Conservation (phyloP, 306 rosid genomes). For the Begonia loranthoides region DNA sequence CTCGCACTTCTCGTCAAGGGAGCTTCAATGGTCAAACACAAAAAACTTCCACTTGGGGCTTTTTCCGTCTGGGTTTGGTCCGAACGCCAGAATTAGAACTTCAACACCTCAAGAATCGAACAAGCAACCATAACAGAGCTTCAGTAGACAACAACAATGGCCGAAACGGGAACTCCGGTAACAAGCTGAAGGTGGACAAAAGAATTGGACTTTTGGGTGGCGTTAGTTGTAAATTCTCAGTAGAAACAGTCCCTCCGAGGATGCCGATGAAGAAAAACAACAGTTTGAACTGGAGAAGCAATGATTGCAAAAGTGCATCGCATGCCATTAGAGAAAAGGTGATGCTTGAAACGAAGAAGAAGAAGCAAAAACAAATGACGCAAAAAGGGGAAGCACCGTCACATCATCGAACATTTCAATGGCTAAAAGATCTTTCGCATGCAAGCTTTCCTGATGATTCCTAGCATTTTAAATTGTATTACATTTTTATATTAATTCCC, state of each 20-base stretch:
- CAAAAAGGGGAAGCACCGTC: constrained; percentile 11
- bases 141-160: background rate
- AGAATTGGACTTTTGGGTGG: constrained; percentile 34
- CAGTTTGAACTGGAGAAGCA: constrained; percentile 3
- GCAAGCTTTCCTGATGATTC: constrained; percentile 9
- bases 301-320: constrained; percentile 5
- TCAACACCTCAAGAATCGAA: constrained; percentile 39
- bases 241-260: constrained; percentile 28
- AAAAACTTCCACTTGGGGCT: constrained; percentile 60
- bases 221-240: constrained; percentile 44
- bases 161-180: background rate
- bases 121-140: constrained; percentile 8
- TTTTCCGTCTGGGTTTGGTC: constrained; percentile 58
- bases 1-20: constrained; percentile 13
- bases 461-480: background rate
- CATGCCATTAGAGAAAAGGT: constrained; percentile 39
- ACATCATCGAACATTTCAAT: constrained; percentile 15
- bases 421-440: constrained; percentile 18
- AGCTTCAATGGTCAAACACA: constrained; percentile 21
- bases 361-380: constrained; percentile 14
- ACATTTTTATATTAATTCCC: background rate
- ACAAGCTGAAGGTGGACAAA: constrained; percentile 10
- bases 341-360: constrained; percentile 17
- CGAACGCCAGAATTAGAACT: constrained; percentile 62
- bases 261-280: constrained; percentile 16